These are phyloP conservation scores for Pulveroboletus sp. DNA, from an alignment of 1,284 basidiomycete species.

Conservation along the genomic window DNA sequence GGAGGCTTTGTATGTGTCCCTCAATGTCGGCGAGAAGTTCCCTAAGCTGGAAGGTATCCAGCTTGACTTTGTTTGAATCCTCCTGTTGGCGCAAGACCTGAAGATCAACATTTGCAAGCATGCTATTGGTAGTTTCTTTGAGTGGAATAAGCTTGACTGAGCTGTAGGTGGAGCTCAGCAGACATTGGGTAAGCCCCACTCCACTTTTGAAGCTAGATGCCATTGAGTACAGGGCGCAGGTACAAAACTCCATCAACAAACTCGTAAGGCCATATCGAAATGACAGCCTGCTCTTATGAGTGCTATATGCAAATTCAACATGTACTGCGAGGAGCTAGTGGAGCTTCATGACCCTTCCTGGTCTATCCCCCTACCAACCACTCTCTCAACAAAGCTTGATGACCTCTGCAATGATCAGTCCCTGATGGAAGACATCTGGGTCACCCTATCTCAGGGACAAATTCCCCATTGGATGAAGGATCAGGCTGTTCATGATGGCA, in stretches of 20 bases:
- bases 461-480: conserved; percentile 40
- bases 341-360: conserved; percentile 29
- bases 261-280: conserved; percentile 5
- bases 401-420: conserved; percentile 31
- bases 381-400: conserved; percentile 33
- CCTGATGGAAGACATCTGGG: conserved; percentile 45
- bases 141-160: conserved; percentile 41
- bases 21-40: conserved; percentile 39
- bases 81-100: conserved; percentile 38
- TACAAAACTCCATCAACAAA: conserved; percentile 12
- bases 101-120: conserved; percentile 43
- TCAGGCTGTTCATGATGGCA: conserved; percentile 33
- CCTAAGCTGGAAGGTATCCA: conserved; percentile 35
- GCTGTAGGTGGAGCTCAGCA: conserved; percentile 33
- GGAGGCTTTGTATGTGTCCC: conserved; percentile 37
- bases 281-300: conserved; percentile 9
- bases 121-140: conserved; percentile 40
- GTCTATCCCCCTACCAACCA: conserved; percentile 36
- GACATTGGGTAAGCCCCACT: conserved; percentile 32
- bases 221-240: too few species aligned
- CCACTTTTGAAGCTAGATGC: too few species aligned
- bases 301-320: conserved; percentile 9
- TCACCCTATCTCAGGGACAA: conserved; percentile 19
- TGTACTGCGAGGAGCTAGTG: conserved; percentile 1
- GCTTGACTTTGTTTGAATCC: conserved; percentile 36